Percentiles rank a stretch among this genome's conserved stretches.
These are phyloP conservation scores for Solioccasus polychromus DNA, from an alignment of 768 basidiomycete genomes.

Conservation along the genomic window DNA sequence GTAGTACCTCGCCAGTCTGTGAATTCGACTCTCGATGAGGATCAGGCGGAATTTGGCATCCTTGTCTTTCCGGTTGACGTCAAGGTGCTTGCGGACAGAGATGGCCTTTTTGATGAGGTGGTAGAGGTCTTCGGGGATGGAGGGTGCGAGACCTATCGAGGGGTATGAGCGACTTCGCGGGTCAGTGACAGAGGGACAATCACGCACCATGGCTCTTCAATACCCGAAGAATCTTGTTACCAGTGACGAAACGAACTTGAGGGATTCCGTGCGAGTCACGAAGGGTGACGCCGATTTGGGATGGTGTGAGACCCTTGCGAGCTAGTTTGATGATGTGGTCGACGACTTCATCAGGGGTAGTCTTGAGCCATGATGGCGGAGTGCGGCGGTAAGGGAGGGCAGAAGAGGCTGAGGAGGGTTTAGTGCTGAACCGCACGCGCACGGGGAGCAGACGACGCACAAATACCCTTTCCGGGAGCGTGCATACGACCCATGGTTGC, in stretches of 20 bases:
- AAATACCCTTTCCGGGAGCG: conserved; percentile 99
- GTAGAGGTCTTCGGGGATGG: conserved; percentile 99
- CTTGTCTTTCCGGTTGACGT: conserved; percentile 98
- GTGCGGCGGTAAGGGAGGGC: conserved; percentile 96
- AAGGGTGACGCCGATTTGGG: conserved; percentile 96
- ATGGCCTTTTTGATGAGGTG: conserved; percentile 99
- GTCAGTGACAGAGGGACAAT: not conserved
- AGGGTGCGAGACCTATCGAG: conserved; percentile 81
- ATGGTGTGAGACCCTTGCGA: conserved; percentile 95
- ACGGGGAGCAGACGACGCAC: conserved; percentile 47
- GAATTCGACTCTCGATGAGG: conserved; percentile 98
- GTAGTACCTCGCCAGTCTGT: conserved; percentile 97
- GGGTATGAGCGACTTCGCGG: not conserved
- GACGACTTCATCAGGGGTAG: conserved; percentile 89
- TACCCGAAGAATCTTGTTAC: conserved; percentile 99
- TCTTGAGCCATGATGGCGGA: conserved; percentile 96
- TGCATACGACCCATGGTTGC: conserved; percentile 94
- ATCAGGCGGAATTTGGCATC: conserved; percentile 97
- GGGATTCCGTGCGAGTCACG: conserved; percentile 98
- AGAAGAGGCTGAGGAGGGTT: conserved; percentile 53
- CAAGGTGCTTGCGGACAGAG: conserved; percentile 97
- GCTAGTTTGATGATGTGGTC: conserved; percentile 98
- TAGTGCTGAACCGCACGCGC: conserved; percentile 36
- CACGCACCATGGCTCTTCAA: conserved; percentile 87
- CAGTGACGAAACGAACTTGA: conserved; percentile 97